phyloP scores from a whole-genome alignment of 805 yeast species.

The Scheffersomyces stipitis region DNA sequence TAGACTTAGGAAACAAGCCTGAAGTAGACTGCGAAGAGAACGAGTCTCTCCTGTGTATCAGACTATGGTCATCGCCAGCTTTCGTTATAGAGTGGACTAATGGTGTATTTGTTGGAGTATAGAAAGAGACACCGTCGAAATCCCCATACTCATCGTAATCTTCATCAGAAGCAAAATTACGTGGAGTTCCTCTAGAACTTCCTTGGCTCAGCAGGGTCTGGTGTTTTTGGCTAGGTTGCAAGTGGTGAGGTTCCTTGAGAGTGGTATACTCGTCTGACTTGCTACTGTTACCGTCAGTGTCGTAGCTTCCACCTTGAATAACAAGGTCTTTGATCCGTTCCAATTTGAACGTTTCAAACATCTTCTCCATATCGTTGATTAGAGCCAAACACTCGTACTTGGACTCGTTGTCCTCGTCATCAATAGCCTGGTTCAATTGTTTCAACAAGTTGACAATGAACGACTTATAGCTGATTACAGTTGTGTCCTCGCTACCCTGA shows the following conservation, averaged over 20 bases:
- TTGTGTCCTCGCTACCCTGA: slow-evolving; percentile 29
- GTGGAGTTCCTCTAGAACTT: neutral
- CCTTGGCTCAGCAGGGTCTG: neutral
- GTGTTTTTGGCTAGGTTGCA: neutral
- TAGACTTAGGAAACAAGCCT: slow-evolving; percentile 45
- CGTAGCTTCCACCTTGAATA: too few species aligned
- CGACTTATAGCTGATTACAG: slow-evolving; percentile 48
- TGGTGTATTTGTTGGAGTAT: slow-evolving; percentile 24
- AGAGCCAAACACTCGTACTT: slow-evolving; percentile 68
- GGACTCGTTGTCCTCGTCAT: slow-evolving; percentile 52
- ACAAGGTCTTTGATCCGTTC: slow-evolving; percentile 27
- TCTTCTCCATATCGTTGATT: slow-evolving; percentile 67
- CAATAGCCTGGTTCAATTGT: slow-evolving; percentile 57
- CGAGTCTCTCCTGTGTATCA: slow-evolving; percentile 23
- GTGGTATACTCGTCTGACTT: neutral
- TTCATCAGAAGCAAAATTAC: slow-evolving; percentile 9
- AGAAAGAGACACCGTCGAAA: slow-evolving; percentile 23
- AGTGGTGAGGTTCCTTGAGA: neutral
- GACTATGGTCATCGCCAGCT: neutral
- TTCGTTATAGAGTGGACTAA: slow-evolving; percentile 42
- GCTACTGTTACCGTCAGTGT: neutral
- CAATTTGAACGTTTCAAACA: slow-evolving; percentile 57
- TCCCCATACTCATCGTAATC: slow-evolving; percentile 23
- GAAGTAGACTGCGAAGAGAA: slow-evolving; percentile 31
- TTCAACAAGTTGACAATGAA: slow-evolving; percentile 59